Evolutionary conservation across 495 filamentous ascomycete genomes (phyloP).

Genomic region (Penicillium verhagenii): DNA sequence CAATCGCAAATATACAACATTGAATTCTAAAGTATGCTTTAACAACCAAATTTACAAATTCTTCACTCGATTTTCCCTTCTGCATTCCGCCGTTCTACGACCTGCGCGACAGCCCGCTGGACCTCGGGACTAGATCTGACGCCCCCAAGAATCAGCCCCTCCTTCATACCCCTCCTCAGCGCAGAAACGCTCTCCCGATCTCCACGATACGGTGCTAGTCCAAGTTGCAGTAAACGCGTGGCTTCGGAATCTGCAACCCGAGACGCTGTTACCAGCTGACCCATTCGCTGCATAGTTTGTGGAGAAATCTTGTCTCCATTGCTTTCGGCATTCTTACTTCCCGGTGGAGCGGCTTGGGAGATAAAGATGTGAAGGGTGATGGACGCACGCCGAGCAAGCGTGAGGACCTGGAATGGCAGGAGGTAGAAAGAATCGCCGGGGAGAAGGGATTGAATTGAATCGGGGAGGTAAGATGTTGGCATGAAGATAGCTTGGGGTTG

Average conservation of each 20-base stretch:
- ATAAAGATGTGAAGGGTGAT: constrained; percentile 89
- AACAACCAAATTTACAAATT: not conserved
- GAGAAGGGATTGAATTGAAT: constrained; percentile 50
- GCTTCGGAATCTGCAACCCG: constrained; percentile 65
- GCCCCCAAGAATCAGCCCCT: constrained; percentile 74
- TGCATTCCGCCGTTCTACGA: constrained; percentile 53
- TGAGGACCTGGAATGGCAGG: constrained; percentile 83
- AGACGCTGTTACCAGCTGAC: constrained; percentile 44
- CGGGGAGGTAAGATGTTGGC: constrained; percentile 32
- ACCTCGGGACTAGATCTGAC: constrained; percentile 73
- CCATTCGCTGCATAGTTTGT: constrained; percentile 41
- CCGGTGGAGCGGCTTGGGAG: constrained; percentile 62
- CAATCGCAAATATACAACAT: no score
- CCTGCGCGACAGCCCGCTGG: constrained; percentile 65
- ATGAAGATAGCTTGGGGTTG: constrained; percentile 51
- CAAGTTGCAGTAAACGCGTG: constrained; percentile 65
- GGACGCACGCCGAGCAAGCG: constrained; percentile 70
- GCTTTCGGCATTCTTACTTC: not conserved
- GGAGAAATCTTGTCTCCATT: constrained; percentile 26
- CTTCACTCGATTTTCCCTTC: constrained; percentile 20
- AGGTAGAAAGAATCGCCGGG: constrained; percentile 59
- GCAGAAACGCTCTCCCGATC: constrained; percentile 60
- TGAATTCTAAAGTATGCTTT: no score
- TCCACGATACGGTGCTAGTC: constrained; percentile 78
- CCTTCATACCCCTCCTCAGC: constrained; percentile 65